A percentile compares a stretch with the other conserved stretches of the same genome.
These are phyloP conservation scores for Simplicillium aogashimaense DNA, from an alignment of 2,329 filamentous ascomycete species.

Conservation along the genomic window DNA sequence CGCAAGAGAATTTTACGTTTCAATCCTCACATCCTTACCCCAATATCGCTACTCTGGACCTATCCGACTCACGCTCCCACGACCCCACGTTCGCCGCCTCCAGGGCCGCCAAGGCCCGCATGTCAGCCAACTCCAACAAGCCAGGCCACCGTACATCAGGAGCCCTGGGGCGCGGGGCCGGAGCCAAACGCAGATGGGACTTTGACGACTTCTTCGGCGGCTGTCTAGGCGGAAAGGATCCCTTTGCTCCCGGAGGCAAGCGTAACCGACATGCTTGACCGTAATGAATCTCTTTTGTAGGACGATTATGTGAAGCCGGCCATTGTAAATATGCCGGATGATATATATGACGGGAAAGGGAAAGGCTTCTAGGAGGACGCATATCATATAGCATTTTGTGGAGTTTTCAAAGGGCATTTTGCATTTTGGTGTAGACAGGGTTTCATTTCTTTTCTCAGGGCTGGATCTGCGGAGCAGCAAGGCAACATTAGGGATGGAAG, in stretches of 20 bases:
- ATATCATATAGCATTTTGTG: slow-evolving; percentile 5
- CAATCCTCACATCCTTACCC: slow-evolving; percentile 53
- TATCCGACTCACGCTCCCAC: slow-evolving; percentile 40
- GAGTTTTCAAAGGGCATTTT: slow-evolving; percentile 2
- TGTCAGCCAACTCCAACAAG: slow-evolving; percentile 14
- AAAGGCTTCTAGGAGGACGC: no score
- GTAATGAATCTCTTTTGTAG: slow-evolving; percentile 5
- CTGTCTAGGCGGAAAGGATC: slow-evolving; percentile 53
- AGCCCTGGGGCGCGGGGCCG: slow-evolving; percentile 53
- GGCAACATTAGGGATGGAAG: not conserved
- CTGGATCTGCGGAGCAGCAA: not conserved
- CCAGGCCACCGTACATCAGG: slow-evolving; percentile 14
- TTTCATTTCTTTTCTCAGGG: not conserved
- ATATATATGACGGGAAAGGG: no score
- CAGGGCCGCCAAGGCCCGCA: slow-evolving; percentile 17
- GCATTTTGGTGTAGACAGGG: not conserved
- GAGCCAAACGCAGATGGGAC: slow-evolving; percentile 64
- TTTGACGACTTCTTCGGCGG: slow-evolving; percentile 68
- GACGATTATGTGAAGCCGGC: slow-evolving; percentile 7
- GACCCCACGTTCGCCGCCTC: slow-evolving; percentile 20
- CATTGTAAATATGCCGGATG: no score
- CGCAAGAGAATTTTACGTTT: slow-evolving; percentile 58
- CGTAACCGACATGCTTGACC: slow-evolving; percentile 35
- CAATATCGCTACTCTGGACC: slow-evolving; percentile 50
- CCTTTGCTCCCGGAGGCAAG: slow-evolving; percentile 39